Evolutionary conservation across 495 filamentous ascomycete species (phyloP).

Genomic region (Aspergillus taichungensis): DNA sequence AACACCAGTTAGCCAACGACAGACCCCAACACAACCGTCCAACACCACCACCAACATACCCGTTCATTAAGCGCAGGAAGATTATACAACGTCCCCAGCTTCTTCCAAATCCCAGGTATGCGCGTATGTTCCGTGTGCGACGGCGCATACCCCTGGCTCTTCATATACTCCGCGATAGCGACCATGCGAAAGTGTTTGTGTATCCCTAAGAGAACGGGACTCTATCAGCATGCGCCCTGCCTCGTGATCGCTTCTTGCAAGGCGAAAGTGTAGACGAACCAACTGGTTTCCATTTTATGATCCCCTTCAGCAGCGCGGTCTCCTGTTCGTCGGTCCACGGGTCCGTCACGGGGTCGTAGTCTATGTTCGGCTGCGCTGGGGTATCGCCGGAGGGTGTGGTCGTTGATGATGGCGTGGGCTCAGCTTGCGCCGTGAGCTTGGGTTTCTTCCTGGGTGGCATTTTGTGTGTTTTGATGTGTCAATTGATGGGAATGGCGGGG

Average conservation of each 20-base stretch:
- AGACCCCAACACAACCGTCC: neutral
- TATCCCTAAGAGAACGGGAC: conserved; percentile 52
- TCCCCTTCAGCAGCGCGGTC: conserved; percentile 78
- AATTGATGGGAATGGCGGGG: too few species aligned
- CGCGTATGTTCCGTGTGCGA: conserved; percentile 63
- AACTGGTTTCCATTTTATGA: conserved; percentile 89
- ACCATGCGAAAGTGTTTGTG: conserved; percentile 98
- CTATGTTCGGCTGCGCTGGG: conserved; percentile 23
- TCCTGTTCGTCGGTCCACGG: conserved; percentile 95
- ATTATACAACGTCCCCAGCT: conserved; percentile 76
- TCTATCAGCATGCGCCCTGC: conserved; percentile 1
- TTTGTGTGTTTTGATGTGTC: neutral
- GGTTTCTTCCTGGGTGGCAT: conserved; percentile 73
- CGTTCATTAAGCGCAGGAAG: conserved; percentile 82
- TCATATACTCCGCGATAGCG: conserved; percentile 74
- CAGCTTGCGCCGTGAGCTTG: conserved; percentile 35
- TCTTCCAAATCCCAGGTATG: conserved; percentile 85
- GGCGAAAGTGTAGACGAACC: conserved; percentile 43
- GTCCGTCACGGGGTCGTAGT: conserved; percentile 48
- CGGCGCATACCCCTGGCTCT: conserved; percentile 76
- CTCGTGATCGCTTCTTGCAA: neutral
- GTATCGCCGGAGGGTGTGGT: conserved; percentile 28
- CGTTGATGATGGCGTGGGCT: conserved; percentile 25
- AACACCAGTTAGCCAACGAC: conserved; percentile 1
- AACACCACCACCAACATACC: conserved; percentile 31